Evolutionary conservation across 1,139 yeast species (phyloP).

Genomic region (Diutina scorzettiae): DNA sequence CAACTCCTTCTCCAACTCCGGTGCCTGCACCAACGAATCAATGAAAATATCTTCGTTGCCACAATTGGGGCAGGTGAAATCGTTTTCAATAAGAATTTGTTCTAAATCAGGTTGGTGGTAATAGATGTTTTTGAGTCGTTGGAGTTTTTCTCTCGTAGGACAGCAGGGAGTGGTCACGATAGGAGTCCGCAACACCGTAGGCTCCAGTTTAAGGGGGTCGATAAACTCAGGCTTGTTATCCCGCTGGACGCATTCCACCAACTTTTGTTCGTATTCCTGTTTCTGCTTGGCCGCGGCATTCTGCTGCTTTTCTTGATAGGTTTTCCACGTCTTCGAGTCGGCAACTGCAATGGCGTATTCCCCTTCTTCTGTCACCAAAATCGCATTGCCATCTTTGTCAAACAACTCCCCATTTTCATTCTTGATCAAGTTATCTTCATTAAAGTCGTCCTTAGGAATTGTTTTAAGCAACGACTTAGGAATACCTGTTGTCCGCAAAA

Average conservation of each 20-base stretch:
- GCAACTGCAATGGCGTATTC: conserved; percentile 93
- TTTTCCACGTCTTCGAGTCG: conserved; percentile 86
- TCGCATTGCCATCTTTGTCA: conserved; percentile 56
- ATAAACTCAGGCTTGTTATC: conserved; percentile 33
- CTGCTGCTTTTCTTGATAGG: conserved; percentile 60
- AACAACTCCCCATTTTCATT: conserved; percentile 37
- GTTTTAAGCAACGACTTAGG: conserved; percentile 88
- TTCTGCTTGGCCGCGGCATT: conserved; percentile 38
- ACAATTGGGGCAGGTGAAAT: conserved; percentile 88
- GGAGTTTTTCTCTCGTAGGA: conserved; percentile 39
- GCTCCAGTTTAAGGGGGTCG: conserved; percentile 52
- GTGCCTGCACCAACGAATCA: conserved; percentile 57
- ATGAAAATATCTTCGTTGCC: conserved; percentile 59
- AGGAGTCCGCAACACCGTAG: conserved; percentile 54
- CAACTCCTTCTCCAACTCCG: conserved; percentile 43
- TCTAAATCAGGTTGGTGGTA: conserved; percentile 43
- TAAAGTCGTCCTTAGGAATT: conserved; percentile 37
- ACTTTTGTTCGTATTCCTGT: conserved; percentile 26
- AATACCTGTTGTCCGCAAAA: conserved; percentile 92
- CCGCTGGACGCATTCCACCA: conserved; percentile 23
- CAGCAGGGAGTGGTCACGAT: conserved; percentile 83
- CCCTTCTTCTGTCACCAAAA: conserved; percentile 89
- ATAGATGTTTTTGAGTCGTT: conserved; percentile 30
- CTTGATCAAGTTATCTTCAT: conserved; percentile 32
- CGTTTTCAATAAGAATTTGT: conserved; percentile 63